Percentiles rank a stretch among this genome's conserved stretches.
These are phyloP conservation scores for Vaccinium corymbosum DNA, from an alignment of 148 eudicot species.

Conservation along the genomic window DNA sequence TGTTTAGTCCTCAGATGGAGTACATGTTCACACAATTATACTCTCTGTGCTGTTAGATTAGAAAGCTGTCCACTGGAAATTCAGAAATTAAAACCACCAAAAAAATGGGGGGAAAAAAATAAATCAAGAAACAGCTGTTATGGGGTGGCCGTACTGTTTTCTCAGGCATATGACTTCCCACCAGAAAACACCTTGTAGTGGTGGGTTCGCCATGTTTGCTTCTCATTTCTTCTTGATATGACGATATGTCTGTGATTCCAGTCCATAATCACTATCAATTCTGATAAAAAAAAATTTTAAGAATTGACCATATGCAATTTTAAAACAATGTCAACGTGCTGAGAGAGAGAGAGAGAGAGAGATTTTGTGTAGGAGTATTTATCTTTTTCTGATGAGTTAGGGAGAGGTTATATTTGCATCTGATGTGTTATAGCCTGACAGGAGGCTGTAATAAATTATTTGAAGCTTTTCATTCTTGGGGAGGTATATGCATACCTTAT, in stretches of 20 bases:
- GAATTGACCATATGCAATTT: not conserved
- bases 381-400: not conserved
- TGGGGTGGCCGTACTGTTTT: slow-evolving; percentile 6
- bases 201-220: slow-evolving; percentile 7
- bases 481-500: not conserved
- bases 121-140: slow-evolving; percentile 24
- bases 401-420: not conserved
- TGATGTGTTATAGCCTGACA: not conserved
- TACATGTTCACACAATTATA: not conserved
- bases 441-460: not conserved
- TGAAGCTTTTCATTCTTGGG: not conserved
- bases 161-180: slow-evolving; percentile 19
- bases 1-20: not conserved
- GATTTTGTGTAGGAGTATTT: not conserved
- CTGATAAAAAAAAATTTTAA: not conserved
- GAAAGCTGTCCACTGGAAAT: not conserved
- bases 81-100: not conserved
- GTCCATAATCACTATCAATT: not conserved
- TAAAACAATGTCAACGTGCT: not conserved
- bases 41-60: not conserved
- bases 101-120: too few species aligned
- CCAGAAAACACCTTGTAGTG: slow-evolving; percentile 13
- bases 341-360: not conserved
- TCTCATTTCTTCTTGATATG: not conserved
- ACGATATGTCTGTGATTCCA: not conserved